These are phyloP conservation scores for Curvularia sp. DNA, from an alignment of 2,329 filamentous ascomycete species.

Conservation along the genomic window DNA sequence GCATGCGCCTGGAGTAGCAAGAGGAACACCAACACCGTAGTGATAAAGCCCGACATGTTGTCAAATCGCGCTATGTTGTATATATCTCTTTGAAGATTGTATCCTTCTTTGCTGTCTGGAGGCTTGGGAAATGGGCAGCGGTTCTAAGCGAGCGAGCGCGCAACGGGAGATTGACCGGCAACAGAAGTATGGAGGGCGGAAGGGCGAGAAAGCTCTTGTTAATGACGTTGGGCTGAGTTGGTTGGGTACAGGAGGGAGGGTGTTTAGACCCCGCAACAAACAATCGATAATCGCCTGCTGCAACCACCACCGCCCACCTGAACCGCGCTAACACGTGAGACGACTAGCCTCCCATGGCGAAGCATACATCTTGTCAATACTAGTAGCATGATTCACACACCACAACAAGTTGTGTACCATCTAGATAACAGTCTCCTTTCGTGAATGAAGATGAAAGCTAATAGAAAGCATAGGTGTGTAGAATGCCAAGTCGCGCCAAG, in stretches of 20 bases:
- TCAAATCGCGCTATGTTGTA: background rate
- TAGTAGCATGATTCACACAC: background rate
- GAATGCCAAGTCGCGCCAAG: background rate
- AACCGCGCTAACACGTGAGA: constrained; percentile 25
- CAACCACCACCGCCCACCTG: constrained; percentile 18
- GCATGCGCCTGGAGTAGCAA: constrained; percentile 2
- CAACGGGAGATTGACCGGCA: background rate
- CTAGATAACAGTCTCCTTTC: background rate
- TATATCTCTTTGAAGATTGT: background rate
- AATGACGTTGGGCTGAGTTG: constrained; percentile 17
- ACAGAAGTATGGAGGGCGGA: constrained; percentile 2
- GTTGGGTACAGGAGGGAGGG: constrained; percentile 8
- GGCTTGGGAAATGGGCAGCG: constrained; percentile 26
- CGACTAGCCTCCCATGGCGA: background rate
- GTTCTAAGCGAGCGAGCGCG: constrained; percentile 11
- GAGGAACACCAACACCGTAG: constrained; percentile 73
- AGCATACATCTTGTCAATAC: background rate
- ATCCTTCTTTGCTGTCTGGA: background rate
- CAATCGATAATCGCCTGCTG: constrained; percentile 20
- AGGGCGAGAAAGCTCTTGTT: background rate
- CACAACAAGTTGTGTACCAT: background rate
- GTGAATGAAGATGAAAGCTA: background rate
- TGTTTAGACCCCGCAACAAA: constrained; percentile 39
- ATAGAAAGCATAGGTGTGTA: background rate
- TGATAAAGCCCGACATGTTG: constrained; percentile 71